Evolutionary conservation across 345 rosid genomes (phyloP).

Genomic region (Toxicodendron radicans): DNA sequence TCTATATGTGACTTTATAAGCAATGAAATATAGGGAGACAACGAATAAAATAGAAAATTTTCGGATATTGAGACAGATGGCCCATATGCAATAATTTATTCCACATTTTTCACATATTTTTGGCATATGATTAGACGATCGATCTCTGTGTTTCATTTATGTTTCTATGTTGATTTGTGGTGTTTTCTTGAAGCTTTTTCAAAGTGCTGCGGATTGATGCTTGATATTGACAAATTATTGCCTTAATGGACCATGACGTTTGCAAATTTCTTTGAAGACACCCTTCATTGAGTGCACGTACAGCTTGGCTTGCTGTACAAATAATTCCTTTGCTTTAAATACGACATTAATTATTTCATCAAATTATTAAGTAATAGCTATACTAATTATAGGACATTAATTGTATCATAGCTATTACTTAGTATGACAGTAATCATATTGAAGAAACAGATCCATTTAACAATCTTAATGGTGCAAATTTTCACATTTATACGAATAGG

Average conservation of each 20-base stretch:
- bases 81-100: too few species aligned
- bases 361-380: background rate
- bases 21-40: too few species aligned
- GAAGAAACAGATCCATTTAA: background rate
- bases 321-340: background rate
- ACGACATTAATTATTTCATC: background rate
- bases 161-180: too few species aligned
- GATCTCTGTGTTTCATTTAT: too few species aligned
- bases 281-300: constrained; percentile 12
- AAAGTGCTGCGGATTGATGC: background rate
- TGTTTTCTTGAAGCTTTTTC: too few species aligned
- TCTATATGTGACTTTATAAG: too few species aligned
- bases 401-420: too few species aligned
- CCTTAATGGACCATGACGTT: background rate
- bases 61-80: too few species aligned
- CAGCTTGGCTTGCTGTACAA: background rate
- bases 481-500: background rate
- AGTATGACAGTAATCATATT: background rate
- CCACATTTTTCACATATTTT: too few species aligned
- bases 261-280: constrained; percentile 20
- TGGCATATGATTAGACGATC: too few species aligned
- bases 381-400: too few species aligned
- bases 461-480: constrained; percentile 1
- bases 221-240: background rate
- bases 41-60: too few species aligned